A percentile compares a stretch with the other conserved stretches of the same genome.
phyloP scores from a whole-genome alignment of 352 stramenopile genomes.

The Phytophthora vignae region DNA sequence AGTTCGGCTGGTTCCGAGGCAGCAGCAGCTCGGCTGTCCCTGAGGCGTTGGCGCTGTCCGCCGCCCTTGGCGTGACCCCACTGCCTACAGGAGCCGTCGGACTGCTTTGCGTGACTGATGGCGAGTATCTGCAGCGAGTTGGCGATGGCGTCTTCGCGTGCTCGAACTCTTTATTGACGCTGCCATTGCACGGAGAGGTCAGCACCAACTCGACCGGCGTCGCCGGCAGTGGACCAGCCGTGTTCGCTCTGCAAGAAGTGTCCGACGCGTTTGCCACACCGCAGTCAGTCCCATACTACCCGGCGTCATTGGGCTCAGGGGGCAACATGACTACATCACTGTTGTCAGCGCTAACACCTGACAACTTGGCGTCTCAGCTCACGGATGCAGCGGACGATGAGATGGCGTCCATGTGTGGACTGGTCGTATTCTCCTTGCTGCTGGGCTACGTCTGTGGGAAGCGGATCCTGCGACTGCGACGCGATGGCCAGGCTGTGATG shows the following conservation, averaged over 20 bases:
- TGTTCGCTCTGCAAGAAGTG: conserved; percentile 46
- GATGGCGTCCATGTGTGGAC: conserved; percentile 14
- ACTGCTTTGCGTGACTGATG: conserved; percentile 42
- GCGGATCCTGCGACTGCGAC: conserved; percentile 22
- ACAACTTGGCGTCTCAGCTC: conserved; percentile 14
- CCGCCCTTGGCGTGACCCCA: conserved; percentile 28
- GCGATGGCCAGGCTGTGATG: conserved; percentile 34
- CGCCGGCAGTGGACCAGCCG: conserved; percentile 27
- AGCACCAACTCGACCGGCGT: conserved; percentile 32
- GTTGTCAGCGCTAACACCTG: conserved; percentile 20
- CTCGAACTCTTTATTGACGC: conserved; percentile 51
- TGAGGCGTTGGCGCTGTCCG: conserved; percentile 17
- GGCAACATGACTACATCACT: conserved; percentile 12
- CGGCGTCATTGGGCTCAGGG: conserved; percentile 18
- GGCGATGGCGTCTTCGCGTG: conserved; percentile 44
- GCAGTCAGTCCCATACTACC: conserved; percentile 35
- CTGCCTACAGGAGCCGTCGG: conserved; percentile 44
- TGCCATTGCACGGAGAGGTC: conserved; percentile 44
- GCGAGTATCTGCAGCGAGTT: conserved; percentile 49
- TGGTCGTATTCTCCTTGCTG: conserved; percentile 18
- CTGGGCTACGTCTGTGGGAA: conserved; percentile 26
- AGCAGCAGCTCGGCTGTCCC: conserved; percentile 1
- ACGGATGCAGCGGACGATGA: conserved; percentile 7
- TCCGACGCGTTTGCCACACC: conserved; percentile 28
- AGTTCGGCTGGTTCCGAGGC: conserved; percentile 37